These are phyloP conservation scores for Epichloe coenophiala DNA, from an alignment of 2,329 filamentous ascomycete species.

Conservation along the genomic window DNA sequence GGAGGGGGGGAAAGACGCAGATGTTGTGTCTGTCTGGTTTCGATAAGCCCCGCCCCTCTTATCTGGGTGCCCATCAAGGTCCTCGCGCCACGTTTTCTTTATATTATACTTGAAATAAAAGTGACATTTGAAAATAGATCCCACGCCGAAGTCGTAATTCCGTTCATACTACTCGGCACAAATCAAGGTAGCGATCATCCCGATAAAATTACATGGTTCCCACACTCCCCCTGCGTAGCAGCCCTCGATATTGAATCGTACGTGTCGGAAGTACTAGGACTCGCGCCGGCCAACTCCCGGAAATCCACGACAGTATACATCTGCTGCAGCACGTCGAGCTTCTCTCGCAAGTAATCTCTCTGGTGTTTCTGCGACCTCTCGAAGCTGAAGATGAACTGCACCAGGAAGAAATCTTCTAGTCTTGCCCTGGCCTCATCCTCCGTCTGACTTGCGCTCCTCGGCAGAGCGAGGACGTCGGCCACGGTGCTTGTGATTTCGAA, in stretches of 20 bases:
- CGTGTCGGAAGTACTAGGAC: constrained; percentile 7
- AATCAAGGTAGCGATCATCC: no score
- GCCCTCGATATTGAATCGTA: constrained; percentile 4
- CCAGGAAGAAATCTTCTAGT: constrained; percentile 41
- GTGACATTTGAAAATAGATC: no score
- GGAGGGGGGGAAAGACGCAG: neutral
- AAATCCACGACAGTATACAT: constrained; percentile 19
- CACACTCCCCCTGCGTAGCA: neutral
- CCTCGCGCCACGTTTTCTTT: neutral
- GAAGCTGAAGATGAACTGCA: constrained; percentile 35
- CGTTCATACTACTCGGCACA: no score
- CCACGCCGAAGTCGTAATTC: no score
- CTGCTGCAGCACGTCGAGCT: constrained; percentile 21
- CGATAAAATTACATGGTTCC: neutral
- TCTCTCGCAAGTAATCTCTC: constrained; percentile 25
- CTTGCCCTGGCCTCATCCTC: constrained; percentile 31
- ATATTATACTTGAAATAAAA: no score
- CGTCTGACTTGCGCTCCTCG: constrained; percentile 23
- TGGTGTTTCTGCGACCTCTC: constrained; percentile 32
- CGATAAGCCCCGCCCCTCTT: no score
- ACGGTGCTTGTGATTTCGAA: constrained; percentile 48
- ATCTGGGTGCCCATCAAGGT: neutral
- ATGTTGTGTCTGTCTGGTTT: no score
- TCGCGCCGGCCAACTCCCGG: constrained; percentile 12
- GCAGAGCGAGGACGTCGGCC: constrained; percentile 42